Percentiles rank a stretch among this genome's conserved stretches.
phyloP scores from a whole-genome alignment of 306 rosid genomes.

The Cucurbita argyrosperma region DNA sequence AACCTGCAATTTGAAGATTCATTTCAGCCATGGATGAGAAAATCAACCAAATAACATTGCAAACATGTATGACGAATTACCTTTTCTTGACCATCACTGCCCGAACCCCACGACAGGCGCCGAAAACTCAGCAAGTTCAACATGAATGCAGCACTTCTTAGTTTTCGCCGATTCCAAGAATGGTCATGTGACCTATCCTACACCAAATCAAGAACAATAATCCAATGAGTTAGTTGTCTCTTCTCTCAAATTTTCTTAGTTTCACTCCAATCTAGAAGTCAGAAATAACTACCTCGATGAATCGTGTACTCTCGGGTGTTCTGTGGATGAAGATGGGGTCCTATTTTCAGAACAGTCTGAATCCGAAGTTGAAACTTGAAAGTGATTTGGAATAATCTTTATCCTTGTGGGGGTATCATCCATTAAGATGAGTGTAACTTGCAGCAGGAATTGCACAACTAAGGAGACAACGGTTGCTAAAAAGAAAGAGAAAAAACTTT shows the following conservation, averaged over 20 bases:
- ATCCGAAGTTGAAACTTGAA: conserved; percentile 35
- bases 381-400: conserved; percentile 63
- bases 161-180: conserved; percentile 30
- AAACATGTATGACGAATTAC: conserved; percentile 12
- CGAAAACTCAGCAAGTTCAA: conserved; percentile 46
- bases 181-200: conserved; percentile 24
- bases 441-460: not conserved
- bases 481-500: not conserved
- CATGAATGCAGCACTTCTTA: conserved; percentile 42
- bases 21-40: not conserved
- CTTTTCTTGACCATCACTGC: conserved; percentile 47
- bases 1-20: conserved; percentile 32
- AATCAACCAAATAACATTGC: not conserved
- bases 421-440: conserved; percentile 33
- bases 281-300: conserved; percentile 22
- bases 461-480: not conserved
- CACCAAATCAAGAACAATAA: conserved; percentile 22
- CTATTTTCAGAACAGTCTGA: conserved; percentile 26
- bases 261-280: conserved; percentile 1
- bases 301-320: conserved; percentile 24
- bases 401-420: conserved; percentile 56
- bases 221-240: conserved; percentile 9
- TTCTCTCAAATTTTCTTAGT: not conserved
- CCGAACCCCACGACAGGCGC: conserved; percentile 43
- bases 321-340: conserved; percentile 26